Evolutionary conservation across 169 alveolate genomes (phyloP), one percentile per base, ranked within the genome.

Genomic region (Plasmodium reichenowi): DNA sequence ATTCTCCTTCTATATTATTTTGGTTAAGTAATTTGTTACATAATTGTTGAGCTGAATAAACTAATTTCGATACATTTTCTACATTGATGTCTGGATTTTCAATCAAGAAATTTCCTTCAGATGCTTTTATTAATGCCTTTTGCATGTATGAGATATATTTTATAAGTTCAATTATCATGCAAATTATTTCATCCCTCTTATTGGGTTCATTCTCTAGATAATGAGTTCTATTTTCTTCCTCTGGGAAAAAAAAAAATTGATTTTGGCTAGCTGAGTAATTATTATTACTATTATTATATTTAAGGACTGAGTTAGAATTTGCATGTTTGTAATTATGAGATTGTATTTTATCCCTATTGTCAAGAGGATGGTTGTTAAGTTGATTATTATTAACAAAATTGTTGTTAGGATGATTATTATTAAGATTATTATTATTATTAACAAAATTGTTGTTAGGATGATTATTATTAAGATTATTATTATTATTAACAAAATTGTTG

Each of bases 91-190:
- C 88, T 1, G 88, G 26, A 67, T 76, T 47, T 2, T 76, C 88
- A 15, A 63, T 76, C 1, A 56, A n/a, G 10, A 47, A 76, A 50
- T 76, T 63, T 15, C 88, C 88, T 64, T 63, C 66, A 7, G 88
- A 20, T 13, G 88, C 75, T 48, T 54, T 76, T 26, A 64, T 64
- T 17, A 76, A 54, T 17, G 88, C 88, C 26, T 76, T 76, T 48
- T 76, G 88, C 88, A 76, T 76, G 70, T 75, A 76, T 4, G 88
- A 76, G 10, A 76, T 76, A 58, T 76, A 76, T 20, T 76, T 76
- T 10, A 76, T 76, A 17, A 76, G 75, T 54, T 76, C 88, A 20
- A 76, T 50, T 20, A 76, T 76, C 88, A 76, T 76, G 1, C 66
- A 4, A 64, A 76, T 64, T 15, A 76, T 63, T 76, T 76, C 88